Percentiles rank a stretch among this genome's conserved stretches.
Conservation (phyloP, 306 rosid genomes). For the Medicago arabica region DNA sequence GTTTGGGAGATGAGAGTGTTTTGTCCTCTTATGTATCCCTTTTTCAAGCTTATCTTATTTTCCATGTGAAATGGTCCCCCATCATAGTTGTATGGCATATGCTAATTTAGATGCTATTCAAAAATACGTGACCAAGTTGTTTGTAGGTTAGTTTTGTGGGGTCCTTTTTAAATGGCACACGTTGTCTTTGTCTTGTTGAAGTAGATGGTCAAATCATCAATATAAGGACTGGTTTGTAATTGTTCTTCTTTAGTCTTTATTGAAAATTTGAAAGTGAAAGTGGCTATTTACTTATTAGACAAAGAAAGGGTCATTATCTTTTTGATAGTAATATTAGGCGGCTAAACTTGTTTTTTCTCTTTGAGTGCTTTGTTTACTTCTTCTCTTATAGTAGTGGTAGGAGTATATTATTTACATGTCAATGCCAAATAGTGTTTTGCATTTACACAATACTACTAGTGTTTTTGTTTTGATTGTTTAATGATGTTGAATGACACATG, state of each 20-base stretch:
- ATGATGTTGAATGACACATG: conserved; percentile 12
- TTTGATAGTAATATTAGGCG: conserved; percentile 11
- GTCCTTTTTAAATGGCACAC: conserved; percentile 41
- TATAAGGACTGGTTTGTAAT: conserved; percentile 26
- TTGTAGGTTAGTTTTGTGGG: conserved; percentile 37
- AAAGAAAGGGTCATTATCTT: conserved; percentile 22
- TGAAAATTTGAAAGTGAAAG: conserved; percentile 42
- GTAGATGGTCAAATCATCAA: conserved; percentile 39
- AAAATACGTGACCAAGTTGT: conserved; percentile 45
- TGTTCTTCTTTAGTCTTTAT: conserved; percentile 12
- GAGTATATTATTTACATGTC: no score
- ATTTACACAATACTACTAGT: background rate
- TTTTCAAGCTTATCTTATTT: conserved; percentile 27
- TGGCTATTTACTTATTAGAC: conserved; percentile 5
- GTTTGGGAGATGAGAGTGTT: conserved; percentile 5
- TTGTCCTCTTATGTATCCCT: conserved; percentile 30
- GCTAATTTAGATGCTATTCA: conserved; percentile 27
- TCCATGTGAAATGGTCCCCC: conserved; percentile 40
- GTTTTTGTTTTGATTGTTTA: conserved; percentile 1
- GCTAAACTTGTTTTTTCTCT: conserved; percentile 9
- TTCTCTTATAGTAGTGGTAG: background rate
- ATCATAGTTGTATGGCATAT: conserved; percentile 44
- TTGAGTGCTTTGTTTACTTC: conserved; percentile 2
- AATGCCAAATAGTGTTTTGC: background rate
- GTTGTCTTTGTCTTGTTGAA: conserved; percentile 36